Percentiles rank a stretch among this genome's conserved stretches.
phyloP scores from a whole-genome alignment of 208 protist species.

The Acanthamoeba lenticulata region DNA sequence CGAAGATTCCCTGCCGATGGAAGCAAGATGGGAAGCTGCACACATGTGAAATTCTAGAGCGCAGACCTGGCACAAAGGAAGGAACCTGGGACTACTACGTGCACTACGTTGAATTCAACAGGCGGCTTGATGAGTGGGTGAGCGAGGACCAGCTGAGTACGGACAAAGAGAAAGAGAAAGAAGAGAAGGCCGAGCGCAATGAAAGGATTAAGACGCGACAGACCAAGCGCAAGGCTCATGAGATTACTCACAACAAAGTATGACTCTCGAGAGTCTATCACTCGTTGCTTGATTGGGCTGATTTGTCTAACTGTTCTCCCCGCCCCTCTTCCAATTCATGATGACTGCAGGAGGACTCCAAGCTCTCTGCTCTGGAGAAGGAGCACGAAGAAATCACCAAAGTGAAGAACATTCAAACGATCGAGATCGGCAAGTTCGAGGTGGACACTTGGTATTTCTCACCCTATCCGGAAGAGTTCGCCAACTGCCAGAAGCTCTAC shows the following conservation, averaged over 20 bases:
- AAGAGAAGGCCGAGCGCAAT: background rate
- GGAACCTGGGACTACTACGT: constrained; percentile 85
- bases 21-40: constrained; percentile 67
- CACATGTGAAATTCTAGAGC: constrained; percentile 81
- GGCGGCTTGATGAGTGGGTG: constrained; percentile 89
- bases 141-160: constrained; percentile 71
- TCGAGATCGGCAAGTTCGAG: constrained; percentile 95
- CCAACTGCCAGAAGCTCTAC: constrained; percentile 88
- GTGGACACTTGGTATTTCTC: constrained; percentile 98
- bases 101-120: constrained; percentile 87
- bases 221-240: constrained; percentile 78
- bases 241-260: constrained; percentile 78
- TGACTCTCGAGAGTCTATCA: background rate
- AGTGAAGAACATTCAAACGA: constrained; percentile 96
- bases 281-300: constrained; percentile 57
- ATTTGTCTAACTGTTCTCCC: no score
- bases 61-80: constrained; percentile 22
- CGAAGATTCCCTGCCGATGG: constrained; percentile 45
- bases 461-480: constrained; percentile 93
- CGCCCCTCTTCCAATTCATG: background rate
- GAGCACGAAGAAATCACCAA: constrained; percentile 93
- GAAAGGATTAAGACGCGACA: constrained; percentile 75
- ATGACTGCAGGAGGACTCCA: constrained; percentile 87
- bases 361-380: constrained; percentile 90
- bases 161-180: constrained; percentile 63